A percentile compares a stretch with the other conserved stretches of the same genome.
Evolutionary conservation across 2,329 filamentous ascomycete genomes (phyloP).

Genomic region (Neofusicoccum ribis): DNA sequence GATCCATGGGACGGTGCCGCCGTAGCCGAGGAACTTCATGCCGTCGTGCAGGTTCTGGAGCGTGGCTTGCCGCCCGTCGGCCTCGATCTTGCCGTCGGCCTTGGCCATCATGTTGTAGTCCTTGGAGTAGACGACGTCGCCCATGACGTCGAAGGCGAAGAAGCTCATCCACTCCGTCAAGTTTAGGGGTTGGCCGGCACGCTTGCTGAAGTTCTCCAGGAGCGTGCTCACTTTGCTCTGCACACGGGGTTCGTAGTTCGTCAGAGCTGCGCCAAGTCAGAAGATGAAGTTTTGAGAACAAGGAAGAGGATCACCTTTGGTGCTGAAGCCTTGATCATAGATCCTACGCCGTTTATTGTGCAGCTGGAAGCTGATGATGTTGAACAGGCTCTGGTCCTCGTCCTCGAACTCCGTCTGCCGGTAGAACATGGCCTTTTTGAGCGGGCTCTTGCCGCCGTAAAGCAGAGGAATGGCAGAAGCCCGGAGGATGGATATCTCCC

Average conservation of each 20-base stretch:
- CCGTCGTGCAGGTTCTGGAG: conserved; percentile 32
- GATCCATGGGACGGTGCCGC: conserved; percentile 40
- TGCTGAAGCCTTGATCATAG: conserved; percentile 37
- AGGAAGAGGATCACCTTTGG: conserved; percentile 20
- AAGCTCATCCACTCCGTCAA: conserved; percentile 39
- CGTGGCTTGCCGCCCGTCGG: conserved; percentile 19
- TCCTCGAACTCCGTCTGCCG: conserved; percentile 22
- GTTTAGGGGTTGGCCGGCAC: conserved; percentile 25
- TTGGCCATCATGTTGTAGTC: conserved; percentile 40
- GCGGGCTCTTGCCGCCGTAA: conserved; percentile 38
- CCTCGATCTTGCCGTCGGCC: conserved; percentile 29
- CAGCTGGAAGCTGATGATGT: conserved; percentile 25
- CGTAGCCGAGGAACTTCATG: conserved; percentile 35
- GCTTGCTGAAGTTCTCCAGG: conserved; percentile 29
- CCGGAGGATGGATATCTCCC: conserved; percentile 30
- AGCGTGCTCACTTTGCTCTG: conserved; percentile 31
- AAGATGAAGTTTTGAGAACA: neutral
- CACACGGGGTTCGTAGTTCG: conserved; percentile 35
- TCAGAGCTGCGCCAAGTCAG: neutral
- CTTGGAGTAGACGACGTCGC: conserved; percentile 46
- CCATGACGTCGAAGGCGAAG: conserved; percentile 53
- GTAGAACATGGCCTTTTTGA: conserved; percentile 33
- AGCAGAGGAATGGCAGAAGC: conserved; percentile 25
- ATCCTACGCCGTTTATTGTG: conserved; percentile 33
- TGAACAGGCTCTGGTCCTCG: conserved; percentile 23